These are phyloP conservation scores for Ascochyta rabiei DNA, from an alignment of 2,329 filamentous ascomycete genomes.

Conservation along the genomic window DNA sequence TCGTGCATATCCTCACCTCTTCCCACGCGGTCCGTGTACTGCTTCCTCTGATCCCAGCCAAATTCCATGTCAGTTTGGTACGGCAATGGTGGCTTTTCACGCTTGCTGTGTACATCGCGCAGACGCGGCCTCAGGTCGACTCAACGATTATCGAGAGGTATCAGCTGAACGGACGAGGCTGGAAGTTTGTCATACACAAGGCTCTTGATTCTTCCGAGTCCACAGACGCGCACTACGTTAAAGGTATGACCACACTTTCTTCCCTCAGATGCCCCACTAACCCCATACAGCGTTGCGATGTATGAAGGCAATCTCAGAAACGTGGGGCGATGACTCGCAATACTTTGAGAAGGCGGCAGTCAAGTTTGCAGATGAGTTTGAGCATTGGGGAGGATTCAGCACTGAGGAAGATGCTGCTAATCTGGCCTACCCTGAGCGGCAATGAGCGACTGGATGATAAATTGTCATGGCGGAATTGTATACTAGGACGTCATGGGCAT, in stretches of 20 bases:
- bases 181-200: constrained; percentile 76
- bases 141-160: constrained; percentile 63
- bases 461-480: constrained; percentile 10
- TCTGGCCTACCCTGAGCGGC: constrained; percentile 31
- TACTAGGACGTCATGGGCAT: neutral
- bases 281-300: constrained; percentile 65
- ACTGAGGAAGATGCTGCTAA: constrained; percentile 30
- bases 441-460: constrained; percentile 14
- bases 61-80: constrained; percentile 75
- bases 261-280: neutral
- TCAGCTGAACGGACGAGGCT: constrained; percentile 69
- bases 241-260: constrained; percentile 58
- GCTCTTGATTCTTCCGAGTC: constrained; percentile 71
- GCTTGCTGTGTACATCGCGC: constrained; percentile 76
- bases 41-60: constrained; percentile 74
- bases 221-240: constrained; percentile 83
- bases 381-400: constrained; percentile 66
- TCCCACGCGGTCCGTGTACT: constrained; percentile 89
- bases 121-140: constrained; percentile 74
- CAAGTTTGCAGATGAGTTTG: constrained; percentile 74
- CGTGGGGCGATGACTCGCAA: constrained; percentile 73
- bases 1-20: constrained; percentile 81
- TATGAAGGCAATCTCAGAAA: constrained; percentile 74
- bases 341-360: constrained; percentile 72
- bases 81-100: constrained; percentile 90